A percentile compares a stretch with the other conserved stretches of the same genome.
Evolutionary conservation across 129 eudicot species (phyloP).

Genomic region (Mikania micrantha): DNA sequence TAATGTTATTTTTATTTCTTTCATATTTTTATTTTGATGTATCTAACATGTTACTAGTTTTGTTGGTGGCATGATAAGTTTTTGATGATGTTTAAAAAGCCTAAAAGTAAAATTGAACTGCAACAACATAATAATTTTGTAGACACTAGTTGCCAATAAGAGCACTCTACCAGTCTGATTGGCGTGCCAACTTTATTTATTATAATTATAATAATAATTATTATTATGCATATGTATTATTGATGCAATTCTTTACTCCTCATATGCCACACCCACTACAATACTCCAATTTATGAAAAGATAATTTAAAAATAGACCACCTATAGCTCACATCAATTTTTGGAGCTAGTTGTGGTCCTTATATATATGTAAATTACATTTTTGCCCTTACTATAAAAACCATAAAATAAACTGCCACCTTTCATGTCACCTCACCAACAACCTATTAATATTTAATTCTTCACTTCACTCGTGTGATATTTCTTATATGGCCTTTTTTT

Average conservation of each 20-base stretch:
- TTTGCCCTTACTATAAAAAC: no score
- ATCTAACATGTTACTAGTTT: no score
- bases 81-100: no score
- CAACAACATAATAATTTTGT: neutral
- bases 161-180: conserved; percentile 19
- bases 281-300: conserved; percentile 7
- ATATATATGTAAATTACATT: neutral
- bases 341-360: conserved; percentile 15
- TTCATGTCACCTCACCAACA: no score
- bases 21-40: no score
- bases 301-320: conserved; percentile 8
- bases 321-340: conserved; percentile 12
- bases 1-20: no score
- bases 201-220: no score
- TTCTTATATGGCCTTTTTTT: no score
- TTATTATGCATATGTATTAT: conserved; percentile 8
- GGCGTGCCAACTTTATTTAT: conserved; percentile 7
- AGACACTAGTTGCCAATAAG: conserved; percentile 5
- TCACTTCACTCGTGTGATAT: no score
- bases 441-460: no score
- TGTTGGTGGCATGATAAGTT: no score
- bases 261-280: conserved; percentile 21
- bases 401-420: no score
- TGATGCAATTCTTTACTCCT: neutral
- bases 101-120: neutral